These are phyloP conservation scores for Aspergillus novoparasiticus DNA, from an alignment of 2,329 filamentous ascomycete genomes.

Conservation along the genomic window DNA sequence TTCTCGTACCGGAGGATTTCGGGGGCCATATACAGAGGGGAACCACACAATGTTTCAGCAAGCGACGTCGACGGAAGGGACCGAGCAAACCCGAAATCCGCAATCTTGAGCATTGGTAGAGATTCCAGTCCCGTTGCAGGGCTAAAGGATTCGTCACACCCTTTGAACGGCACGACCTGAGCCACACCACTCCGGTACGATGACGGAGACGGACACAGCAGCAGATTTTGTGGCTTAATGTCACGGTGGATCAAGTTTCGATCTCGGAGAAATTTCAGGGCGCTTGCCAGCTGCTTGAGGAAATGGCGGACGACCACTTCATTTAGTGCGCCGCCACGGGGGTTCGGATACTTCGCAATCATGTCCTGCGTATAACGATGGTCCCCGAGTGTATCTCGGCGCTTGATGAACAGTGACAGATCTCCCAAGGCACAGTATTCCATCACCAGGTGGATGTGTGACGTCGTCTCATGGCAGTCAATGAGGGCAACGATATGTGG, in stretches of 20 bases:
- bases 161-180: constrained; percentile 71
- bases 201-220: constrained; percentile 78
- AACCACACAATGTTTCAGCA: constrained; percentile 94
- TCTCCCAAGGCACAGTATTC: constrained; percentile 97
- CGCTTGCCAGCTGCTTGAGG: constrained; percentile 89
- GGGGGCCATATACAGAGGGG: constrained; percentile 96
- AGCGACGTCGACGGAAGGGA: constrained; percentile 87
- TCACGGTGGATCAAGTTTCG: constrained; percentile 93
- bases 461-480: constrained; percentile 83
- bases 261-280: constrained; percentile 81
- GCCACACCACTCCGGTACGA: constrained; percentile 67
- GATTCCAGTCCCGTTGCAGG: constrained; percentile 80
- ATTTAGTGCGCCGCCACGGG: constrained; percentile 80
- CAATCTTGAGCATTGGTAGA: constrained; percentile 93
- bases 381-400: constrained; percentile 76
- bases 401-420: constrained; percentile 93
- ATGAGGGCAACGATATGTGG: constrained; percentile 96
- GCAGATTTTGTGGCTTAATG: constrained; percentile 94
- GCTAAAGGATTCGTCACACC: constrained; percentile 77
- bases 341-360: constrained; percentile 89
- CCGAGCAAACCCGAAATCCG: constrained; percentile 97
- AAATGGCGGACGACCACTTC: constrained; percentile 98
- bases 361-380: constrained; percentile 85
- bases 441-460: constrained; percentile 96
- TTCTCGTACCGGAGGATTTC: constrained; percentile 97